Conservation (phyloP, 352 stramenopile genomes). For the Aphanomyces astaci region DNA sequence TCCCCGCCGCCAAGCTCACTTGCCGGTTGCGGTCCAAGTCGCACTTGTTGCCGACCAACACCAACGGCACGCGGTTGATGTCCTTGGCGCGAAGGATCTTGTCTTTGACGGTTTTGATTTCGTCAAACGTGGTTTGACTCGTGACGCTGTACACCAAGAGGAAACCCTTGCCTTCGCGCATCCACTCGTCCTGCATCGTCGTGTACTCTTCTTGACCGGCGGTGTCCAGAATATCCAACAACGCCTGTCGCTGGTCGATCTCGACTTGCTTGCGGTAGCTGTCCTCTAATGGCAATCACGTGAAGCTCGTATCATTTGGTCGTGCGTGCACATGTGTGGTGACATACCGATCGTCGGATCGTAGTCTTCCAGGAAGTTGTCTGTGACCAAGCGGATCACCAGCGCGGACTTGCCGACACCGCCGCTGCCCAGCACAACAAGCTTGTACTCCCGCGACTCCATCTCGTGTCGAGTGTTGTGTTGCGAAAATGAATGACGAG, state of each 20-base stretch:
- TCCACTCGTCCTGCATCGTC: slow-evolving; percentile 89
- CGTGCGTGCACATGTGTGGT: neutral
- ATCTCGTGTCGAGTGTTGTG: neutral
- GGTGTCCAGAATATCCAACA: slow-evolving; percentile 88
- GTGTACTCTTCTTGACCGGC: slow-evolving; percentile 90
- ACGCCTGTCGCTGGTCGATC: slow-evolving; percentile 70
- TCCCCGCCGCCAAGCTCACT: slow-evolving; percentile 56
- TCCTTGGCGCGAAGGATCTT: slow-evolving; percentile 87
- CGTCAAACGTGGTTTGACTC: slow-evolving; percentile 85
- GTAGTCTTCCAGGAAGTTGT: slow-evolving; percentile 91
- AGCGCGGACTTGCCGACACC: slow-evolving; percentile 88
- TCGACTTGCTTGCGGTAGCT: slow-evolving; percentile 87
- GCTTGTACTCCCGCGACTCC: slow-evolving; percentile 22
- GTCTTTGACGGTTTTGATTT: slow-evolving; percentile 84
- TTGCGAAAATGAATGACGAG: slow-evolving; percentile 12
- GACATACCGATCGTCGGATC: slow-evolving; percentile 83
- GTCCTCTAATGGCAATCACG: too few relatives aligned
- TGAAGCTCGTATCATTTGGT: too few relatives aligned
- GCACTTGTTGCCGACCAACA: slow-evolving; percentile 86
- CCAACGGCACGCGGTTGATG: slow-evolving; percentile 79
- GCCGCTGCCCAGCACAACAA: slow-evolving; percentile 82
- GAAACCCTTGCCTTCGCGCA: slow-evolving; percentile 88
- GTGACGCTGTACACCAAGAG: slow-evolving; percentile 85
- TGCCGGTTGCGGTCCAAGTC: slow-evolving; percentile 69
- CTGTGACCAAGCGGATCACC: slow-evolving; percentile 87